Base-by-base conservation (phyloP, 495 filamentous ascomycete genomes). In the Penicillium riverlandense region DNA sequence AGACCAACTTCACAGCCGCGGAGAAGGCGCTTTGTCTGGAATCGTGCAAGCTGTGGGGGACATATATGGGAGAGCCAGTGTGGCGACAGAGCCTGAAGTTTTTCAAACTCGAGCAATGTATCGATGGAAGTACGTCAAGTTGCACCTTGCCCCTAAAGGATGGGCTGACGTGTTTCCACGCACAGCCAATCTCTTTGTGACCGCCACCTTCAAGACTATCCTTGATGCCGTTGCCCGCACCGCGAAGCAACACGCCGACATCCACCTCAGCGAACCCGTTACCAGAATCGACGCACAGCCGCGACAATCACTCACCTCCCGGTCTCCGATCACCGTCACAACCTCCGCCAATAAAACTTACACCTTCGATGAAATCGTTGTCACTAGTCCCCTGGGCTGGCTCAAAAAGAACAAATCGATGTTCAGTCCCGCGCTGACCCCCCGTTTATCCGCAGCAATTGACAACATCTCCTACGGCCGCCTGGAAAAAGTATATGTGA, bases 401-500 rank as follows among this genome's bases (percentile, higher is more conserved):
- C 71, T 98, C 3, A 92, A 96, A 58, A 72, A 70, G 37, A 86
- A 95, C 53, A 67, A 77, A 11, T 53, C 72, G 6, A 76, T 79
- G 13, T 96, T 98, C 58, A 58, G 57, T 2, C 92, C 92, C 6
- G 38, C 48, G 1, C 72, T 96, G 7, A 86, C 89, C 2, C 48
- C 61, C 1, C 76, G 80, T 8, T 67, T 98, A 11, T 54, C 61
- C 16, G 66, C 79, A 50, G 88, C 89, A 8, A 94, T 98, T 55
- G 61, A 77, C 36, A 78, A 72, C 43, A 83, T 96, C 49, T 84
- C 85, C 35, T 96, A 95, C 59, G 92, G 92, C 14, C 78, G 79
- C 39, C 76, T 98, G 0, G 92, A 98, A 62, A 96, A 98, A 67
- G 78, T 91, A 22, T 96, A 95, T 62, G 77, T 96, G 32, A 88